Evolutionary conservation across 345 rosid genomes (phyloP).

Genomic region (Cardamine chenopodiifolia): DNA sequence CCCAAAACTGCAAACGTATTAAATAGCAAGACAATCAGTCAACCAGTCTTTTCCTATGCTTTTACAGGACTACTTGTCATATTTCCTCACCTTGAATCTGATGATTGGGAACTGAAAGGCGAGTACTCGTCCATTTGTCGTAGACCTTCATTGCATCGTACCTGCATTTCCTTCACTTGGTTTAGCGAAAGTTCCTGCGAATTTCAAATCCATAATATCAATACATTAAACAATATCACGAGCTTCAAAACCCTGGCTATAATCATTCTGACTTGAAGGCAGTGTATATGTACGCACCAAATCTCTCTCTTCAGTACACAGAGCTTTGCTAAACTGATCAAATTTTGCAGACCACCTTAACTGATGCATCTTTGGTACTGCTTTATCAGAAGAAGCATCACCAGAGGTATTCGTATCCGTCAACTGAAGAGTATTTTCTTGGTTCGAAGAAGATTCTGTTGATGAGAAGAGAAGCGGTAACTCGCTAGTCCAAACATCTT

Average conservation of each 20-base stretch:
- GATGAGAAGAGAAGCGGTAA: constrained; percentile 65
- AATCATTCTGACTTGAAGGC: constrained; percentile 27
- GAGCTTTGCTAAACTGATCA: constrained; percentile 75
- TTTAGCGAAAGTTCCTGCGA: constrained; percentile 71
- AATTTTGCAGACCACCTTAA: constrained; percentile 69
- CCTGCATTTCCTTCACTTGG: constrained; percentile 79
- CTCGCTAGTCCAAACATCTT: constrained; percentile 66
- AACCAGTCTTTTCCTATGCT: not conserved
- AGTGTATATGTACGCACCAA: constrained; percentile 58
- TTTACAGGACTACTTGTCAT: constrained; percentile 2
- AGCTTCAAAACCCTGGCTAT: not conserved
- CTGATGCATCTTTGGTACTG: constrained; percentile 56
- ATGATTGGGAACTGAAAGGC: constrained; percentile 49
- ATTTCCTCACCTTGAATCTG: constrained; percentile 54
- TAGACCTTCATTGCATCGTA: constrained; percentile 78
- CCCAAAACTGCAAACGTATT: constrained; percentile 50
- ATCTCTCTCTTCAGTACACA: constrained; percentile 77
- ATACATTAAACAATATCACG: not conserved
- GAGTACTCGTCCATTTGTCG: constrained; percentile 51
- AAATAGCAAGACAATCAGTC: constrained; percentile 1
- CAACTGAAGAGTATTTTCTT: constrained; percentile 41
- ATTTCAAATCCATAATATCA: constrained; percentile 30
- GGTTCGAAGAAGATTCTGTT: constrained; percentile 63
- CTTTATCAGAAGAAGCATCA: constrained; percentile 42
- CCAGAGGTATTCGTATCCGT: constrained; percentile 37